Base-by-base conservation (phyloP, 352 stramenopile genomes). In the Synura sp. region DNA sequence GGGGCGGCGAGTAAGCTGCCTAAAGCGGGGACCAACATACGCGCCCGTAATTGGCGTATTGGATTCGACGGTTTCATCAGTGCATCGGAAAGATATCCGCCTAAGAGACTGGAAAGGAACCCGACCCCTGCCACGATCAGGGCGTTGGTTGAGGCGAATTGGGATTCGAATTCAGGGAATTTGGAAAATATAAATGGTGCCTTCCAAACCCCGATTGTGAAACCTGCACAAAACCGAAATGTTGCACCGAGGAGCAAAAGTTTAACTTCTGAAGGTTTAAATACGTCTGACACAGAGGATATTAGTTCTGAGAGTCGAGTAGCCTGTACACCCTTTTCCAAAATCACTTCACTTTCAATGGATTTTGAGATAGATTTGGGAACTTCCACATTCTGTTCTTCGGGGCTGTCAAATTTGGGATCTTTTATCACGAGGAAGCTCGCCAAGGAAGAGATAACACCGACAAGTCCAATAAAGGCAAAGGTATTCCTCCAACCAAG, bases 161-260 rank as follows among this genome's bases (percentile, higher is more conserved):
- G 22, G 0, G 7, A 19, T 22, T 22, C 42, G 34, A 36, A 60
- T 2, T 22, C 36, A 15, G 80, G 75, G 27, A 81, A 82, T 31
- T 35, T 15, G 1, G 42, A 14, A 2, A 57, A 42, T 17, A 81
- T 57, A 31, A 59, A 81, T 29, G 70, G 75, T 3, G 77, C 42
- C 25, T 74, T 34, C 70, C 78, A 82, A 41, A 70, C 35, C 55
- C 31, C 80, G 36, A 81, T 81, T 22, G 80, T 33, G 34, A 82
- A 81, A 19, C 80, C 80, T 7, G 71, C 80, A 25, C 42, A 33
- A 38, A 82, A 81, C 2, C 80, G 74, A 12, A 79, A 73, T 15
- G 75, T 78, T 44, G 80, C 38, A 25, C 29, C 42, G 36, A 79
- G 44, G 0, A 82, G 31, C 7, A 57, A 57, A 4, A 22, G 7